A percentile compares a stretch with the other conserved stretches of the same genome.
Conservation (phyloP, 1,284 basidiomycete species). For the Rugosomyces carneus region DNA sequence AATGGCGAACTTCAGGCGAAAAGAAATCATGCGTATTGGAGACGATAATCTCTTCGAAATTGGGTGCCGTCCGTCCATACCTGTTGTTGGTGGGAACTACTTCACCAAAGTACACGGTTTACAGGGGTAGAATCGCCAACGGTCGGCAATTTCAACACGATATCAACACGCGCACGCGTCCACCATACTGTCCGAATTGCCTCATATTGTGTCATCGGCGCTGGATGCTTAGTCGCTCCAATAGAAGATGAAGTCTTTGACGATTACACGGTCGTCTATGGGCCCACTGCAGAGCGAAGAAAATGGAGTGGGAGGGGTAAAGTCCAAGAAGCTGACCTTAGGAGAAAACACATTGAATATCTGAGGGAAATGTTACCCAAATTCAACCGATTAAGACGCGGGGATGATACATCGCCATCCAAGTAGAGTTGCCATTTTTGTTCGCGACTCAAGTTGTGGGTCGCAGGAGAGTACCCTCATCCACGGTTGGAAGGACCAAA, state of each 20-base stretch:
- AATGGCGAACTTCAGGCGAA: conserved; percentile 39
- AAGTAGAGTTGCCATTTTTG: background rate
- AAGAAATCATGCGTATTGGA: conserved; percentile 87
- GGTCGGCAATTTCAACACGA: conserved; percentile 80
- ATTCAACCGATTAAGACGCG: conserved; percentile 68
- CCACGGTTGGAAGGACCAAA: too few species aligned
- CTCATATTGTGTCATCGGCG: conserved; percentile 78
- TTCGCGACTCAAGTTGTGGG: too few species aligned
- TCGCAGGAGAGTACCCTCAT: too few species aligned
- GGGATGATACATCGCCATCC: conserved; percentile 35
- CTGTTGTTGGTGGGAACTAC: background rate
- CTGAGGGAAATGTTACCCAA: conserved; percentile 86
- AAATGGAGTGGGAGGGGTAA: conserved; percentile 84
- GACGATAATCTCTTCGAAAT: conserved; percentile 93
- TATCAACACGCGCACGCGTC: conserved; percentile 75
- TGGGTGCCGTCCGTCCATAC: conserved; percentile 63
- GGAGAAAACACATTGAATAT: conserved; percentile 87
- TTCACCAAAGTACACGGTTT: conserved; percentile 5
- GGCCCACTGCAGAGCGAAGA: conserved; percentile 64
- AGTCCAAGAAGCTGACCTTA: conserved; percentile 76
- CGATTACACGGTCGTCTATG: conserved; percentile 85
- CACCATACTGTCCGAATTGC: conserved; percentile 75
- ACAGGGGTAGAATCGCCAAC: conserved; percentile 79
- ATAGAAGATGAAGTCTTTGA: conserved; percentile 72
- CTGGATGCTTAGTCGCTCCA: conserved; percentile 70